Evolutionary conservation across 345 rosid species (phyloP).

Genomic region (Arabidopsis suecica): DNA sequence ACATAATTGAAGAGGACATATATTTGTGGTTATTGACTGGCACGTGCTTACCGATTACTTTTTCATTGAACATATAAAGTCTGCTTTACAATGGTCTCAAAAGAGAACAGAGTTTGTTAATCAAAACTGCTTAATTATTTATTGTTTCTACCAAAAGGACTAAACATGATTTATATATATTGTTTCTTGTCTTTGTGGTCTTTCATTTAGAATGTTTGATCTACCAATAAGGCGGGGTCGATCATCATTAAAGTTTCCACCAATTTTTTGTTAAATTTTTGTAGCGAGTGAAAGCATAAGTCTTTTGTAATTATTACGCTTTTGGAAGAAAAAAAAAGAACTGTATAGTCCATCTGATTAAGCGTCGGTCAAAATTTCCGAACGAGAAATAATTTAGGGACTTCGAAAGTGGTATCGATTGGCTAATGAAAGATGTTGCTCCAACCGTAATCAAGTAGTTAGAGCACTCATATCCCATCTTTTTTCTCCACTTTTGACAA

Average conservation of each 20-base stretch:
- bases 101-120: slow-evolving; percentile 16
- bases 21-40: slow-evolving; percentile 3
- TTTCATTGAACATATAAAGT: slow-evolving; percentile 20
- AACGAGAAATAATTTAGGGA: neutral
- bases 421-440: slow-evolving; percentile 1
- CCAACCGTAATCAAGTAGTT: slow-evolving; percentile 30
- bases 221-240: slow-evolving; percentile 10
- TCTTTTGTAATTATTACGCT: slow-evolving; percentile 28
- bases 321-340: neutral
- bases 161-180: slow-evolving; percentile 10
- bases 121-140: slow-evolving; percentile 16
- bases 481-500: slow-evolving; percentile 25
- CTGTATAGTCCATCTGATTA: neutral
- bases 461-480: slow-evolving; percentile 8
- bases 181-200: neutral
- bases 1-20: neutral
- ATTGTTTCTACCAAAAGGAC: neutral
- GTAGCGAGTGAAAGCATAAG: neutral
- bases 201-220: slow-evolving; percentile 9
- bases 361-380: neutral
- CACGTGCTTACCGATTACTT: slow-evolving; percentile 28
- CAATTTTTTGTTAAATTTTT: neutral
- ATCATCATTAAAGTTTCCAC: slow-evolving; percentile 20
- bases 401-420: neutral
- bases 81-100: slow-evolving; percentile 8